Conservation (phyloP, 208 protist genomes). For the Strigomonas oncopelti region DNA sequence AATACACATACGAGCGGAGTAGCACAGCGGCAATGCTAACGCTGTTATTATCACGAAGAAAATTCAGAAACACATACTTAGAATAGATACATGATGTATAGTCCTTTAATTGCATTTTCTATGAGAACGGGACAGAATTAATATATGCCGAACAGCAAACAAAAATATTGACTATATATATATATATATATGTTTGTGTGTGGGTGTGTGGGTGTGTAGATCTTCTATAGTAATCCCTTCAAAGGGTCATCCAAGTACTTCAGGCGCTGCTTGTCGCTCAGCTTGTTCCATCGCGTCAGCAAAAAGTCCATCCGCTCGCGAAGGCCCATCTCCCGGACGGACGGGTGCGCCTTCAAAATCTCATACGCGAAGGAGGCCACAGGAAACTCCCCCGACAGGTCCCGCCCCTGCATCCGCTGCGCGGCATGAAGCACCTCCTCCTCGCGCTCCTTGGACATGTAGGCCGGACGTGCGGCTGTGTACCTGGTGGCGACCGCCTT, state of each 20-base stretch:
- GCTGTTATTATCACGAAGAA: neutral
- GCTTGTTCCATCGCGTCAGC: constrained; percentile 60
- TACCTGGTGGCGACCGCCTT: neutral
- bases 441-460: constrained; percentile 68
- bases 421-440: constrained; percentile 60
- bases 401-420: constrained; percentile 75
- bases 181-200: neutral
- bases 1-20: too few relatives aligned
- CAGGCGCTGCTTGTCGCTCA: constrained; percentile 54
- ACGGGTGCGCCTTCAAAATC: constrained; percentile 76
- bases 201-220: too few relatives aligned
- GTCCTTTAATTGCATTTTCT: too few relatives aligned
- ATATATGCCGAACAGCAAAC: constrained; percentile 8
- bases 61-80: neutral
- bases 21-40: too few relatives aligned
- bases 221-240: constrained; percentile 72
- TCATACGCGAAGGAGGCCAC: constrained; percentile 83
- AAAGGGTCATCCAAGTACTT: constrained; percentile 78
- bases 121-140: too few relatives aligned
- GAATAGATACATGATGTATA: too few relatives aligned
- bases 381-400: constrained; percentile 73
- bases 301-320: constrained; percentile 87
- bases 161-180: neutral
- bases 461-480: constrained; percentile 26
- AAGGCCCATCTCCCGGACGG: constrained; percentile 75